phyloP scores from a whole-genome alignment of 208 protist genomes.

The Leishmania tropica region DNA sequence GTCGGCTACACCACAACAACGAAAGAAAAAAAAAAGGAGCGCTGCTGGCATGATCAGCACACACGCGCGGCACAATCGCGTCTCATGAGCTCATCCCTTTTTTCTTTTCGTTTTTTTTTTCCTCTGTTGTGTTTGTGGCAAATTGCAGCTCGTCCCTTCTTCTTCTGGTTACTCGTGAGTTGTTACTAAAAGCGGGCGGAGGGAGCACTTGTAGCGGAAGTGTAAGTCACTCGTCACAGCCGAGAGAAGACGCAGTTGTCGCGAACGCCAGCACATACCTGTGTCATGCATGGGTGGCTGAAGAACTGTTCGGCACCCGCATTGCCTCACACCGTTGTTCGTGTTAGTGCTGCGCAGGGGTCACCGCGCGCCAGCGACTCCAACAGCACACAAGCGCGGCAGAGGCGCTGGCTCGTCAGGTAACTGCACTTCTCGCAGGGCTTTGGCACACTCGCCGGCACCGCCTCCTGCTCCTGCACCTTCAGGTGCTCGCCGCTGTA shows the following conservation, averaged over 20 bases:
- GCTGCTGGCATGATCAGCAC: neutral
- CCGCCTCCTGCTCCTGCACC: conserved; percentile 54
- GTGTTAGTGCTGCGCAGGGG: conserved; percentile 46
- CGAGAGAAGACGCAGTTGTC: neutral
- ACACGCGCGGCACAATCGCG: neutral
- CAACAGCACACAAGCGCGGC: conserved; percentile 94
- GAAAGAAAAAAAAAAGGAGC: neutral
- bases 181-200: neutral
- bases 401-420: conserved; percentile 91
- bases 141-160: neutral
- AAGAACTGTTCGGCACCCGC: neutral
- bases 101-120: neutral
- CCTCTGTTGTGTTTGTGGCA: neutral
- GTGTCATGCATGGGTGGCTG: neutral
- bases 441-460: conserved; percentile 37
- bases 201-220: neutral
- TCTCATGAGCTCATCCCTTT: too few relatives aligned
- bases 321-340: conserved; percentile 14
- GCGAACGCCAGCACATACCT: neutral
- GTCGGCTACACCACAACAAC: too few relatives aligned
- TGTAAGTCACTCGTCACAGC: neutral
- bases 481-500: conserved; percentile 84
- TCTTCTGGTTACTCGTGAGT: neutral
- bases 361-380: conserved; percentile 81
- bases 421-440: conserved; percentile 91